These are phyloP conservation scores for Nicotiana sylvestris DNA, from an alignment of 257 asterid genomes.

Conservation along the genomic window DNA sequence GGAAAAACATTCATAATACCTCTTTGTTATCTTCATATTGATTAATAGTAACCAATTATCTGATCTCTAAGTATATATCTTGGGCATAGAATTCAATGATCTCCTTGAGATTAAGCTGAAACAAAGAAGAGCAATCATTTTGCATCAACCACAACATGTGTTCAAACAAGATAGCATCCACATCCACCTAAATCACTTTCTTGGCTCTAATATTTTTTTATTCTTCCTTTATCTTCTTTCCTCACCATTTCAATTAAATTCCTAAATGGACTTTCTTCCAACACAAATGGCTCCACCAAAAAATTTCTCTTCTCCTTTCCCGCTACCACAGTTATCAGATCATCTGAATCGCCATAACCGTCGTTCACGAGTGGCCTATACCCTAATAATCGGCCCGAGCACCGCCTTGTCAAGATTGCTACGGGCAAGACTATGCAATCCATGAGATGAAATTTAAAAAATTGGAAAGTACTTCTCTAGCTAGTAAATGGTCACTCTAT, in stretches of 20 bases:
- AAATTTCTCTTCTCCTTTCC: constrained; percentile 40
- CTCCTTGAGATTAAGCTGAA: constrained; percentile 39
- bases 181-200: constrained; percentile 34
- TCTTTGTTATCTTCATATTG: not conserved
- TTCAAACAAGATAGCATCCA: constrained; percentile 44
- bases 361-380: constrained; percentile 26
- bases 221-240: constrained; percentile 20
- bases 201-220: constrained; percentile 1
- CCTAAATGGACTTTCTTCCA: constrained; percentile 30
- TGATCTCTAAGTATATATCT: constrained; percentile 17
- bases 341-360: not conserved
- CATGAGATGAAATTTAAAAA: constrained; percentile 12
- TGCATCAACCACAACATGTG: constrained; percentile 45
- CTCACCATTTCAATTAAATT: constrained; percentile 28
- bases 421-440: constrained; percentile 34
- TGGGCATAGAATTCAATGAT: constrained; percentile 41
- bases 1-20: not conserved
- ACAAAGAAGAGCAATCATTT: constrained; percentile 41
- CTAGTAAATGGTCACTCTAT: not conserved
- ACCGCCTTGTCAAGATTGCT: constrained; percentile 28
- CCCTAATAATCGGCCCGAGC: constrained; percentile 21
- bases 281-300: constrained; percentile 32
- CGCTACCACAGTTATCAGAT: constrained; percentile 28
- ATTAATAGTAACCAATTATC: not conserved
- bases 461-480: not conserved